These are phyloP conservation scores for Candida coquimbonensis DNA, from an alignment of 805 yeast genomes.

Conservation along the genomic window DNA sequence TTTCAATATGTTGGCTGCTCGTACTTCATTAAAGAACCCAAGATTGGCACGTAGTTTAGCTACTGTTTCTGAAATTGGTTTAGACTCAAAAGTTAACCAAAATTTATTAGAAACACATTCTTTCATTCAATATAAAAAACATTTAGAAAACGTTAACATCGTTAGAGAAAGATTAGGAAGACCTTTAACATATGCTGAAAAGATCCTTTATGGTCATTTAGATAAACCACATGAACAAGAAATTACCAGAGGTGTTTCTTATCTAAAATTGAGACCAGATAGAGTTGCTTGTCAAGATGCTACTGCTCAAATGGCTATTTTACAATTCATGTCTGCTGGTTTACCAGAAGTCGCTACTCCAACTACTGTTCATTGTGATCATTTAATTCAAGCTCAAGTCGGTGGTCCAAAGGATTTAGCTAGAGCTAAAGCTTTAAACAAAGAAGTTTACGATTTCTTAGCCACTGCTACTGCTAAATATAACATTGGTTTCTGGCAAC, in stretches of 20 bases:
- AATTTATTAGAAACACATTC: constrained; percentile 78
- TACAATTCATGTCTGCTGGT: constrained; percentile 96
- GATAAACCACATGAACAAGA: constrained; percentile 88
- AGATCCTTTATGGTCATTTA: constrained; percentile 89
- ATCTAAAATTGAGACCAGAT: constrained; percentile 92
- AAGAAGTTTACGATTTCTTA: constrained; percentile 91
- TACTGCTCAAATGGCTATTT: constrained; percentile 95
- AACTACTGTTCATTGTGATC: constrained; percentile 96
- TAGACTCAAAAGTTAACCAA: constrained; percentile 72
- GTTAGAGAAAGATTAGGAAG: constrained; percentile 75
- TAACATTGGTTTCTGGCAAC: constrained; percentile 98
- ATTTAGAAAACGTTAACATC: constrained; percentile 79
- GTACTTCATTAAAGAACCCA: constrained; percentile 9
- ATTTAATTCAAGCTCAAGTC: constrained; percentile 90
- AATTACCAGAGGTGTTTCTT: constrained; percentile 80
- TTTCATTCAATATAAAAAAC: constrained; percentile 86
- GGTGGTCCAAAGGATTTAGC: constrained; percentile 84
- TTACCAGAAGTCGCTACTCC: constrained; percentile 89
- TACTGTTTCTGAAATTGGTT: constrained; percentile 35
- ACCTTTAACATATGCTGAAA: constrained; percentile 94
- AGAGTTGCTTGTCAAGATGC: constrained; percentile 99
- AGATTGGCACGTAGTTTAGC: constrained; percentile 32
- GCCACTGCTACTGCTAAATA: constrained; percentile 88
- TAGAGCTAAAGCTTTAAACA: constrained; percentile 81
- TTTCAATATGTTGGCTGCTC: constrained; percentile 10